These are phyloP conservation scores for Cytospora chrysosperma DNA, from an alignment of 2,329 filamentous ascomycete genomes.

Conservation along the genomic window DNA sequence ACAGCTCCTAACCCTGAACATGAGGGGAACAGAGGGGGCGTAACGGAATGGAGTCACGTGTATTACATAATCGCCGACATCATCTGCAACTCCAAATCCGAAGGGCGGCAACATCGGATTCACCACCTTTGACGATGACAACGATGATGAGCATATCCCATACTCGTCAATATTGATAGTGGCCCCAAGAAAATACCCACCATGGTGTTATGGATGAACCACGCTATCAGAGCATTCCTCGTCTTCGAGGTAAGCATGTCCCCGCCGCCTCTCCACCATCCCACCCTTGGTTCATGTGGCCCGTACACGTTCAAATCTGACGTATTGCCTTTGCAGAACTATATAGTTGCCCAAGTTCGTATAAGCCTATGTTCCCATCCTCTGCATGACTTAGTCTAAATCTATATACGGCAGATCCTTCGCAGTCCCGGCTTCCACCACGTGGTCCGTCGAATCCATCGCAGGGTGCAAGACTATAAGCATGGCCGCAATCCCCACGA, in stretches of 20 bases:
- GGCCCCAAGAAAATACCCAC: neutral
- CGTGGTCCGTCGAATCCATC: slow-evolving; percentile 52
- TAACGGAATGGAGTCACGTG: no score
- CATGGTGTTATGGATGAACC: slow-evolving; percentile 19
- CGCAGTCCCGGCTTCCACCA: slow-evolving; percentile 51
- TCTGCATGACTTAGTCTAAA: neutral
- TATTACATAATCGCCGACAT: slow-evolving; percentile 16
- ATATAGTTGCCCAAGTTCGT: slow-evolving; percentile 27
- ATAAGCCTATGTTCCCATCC: fast-evolving
- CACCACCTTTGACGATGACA: neutral
- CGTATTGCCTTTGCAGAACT: slow-evolving; percentile 20
- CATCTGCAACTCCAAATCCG: neutral
- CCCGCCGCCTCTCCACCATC: neutral
- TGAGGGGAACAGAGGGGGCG: no score
- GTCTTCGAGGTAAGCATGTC: slow-evolving; percentile 7
- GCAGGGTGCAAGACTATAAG: slow-evolving; percentile 46
- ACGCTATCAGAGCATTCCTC: slow-evolving; percentile 3
- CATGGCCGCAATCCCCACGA: slow-evolving; percentile 51
- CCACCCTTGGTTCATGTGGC: no score
- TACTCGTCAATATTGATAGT: neutral
- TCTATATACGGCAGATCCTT: slow-evolving; percentile 41
- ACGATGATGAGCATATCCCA: neutral
- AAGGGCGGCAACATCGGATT: no score
- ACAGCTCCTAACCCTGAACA: neutral
- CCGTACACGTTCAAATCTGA: neutral